Percentiles rank a stretch among this genome's conserved stretches.
Evolutionary conservation across 192 early-diverging fungal species (phyloP).

Genomic region (Coemansia aciculifera): DNA sequence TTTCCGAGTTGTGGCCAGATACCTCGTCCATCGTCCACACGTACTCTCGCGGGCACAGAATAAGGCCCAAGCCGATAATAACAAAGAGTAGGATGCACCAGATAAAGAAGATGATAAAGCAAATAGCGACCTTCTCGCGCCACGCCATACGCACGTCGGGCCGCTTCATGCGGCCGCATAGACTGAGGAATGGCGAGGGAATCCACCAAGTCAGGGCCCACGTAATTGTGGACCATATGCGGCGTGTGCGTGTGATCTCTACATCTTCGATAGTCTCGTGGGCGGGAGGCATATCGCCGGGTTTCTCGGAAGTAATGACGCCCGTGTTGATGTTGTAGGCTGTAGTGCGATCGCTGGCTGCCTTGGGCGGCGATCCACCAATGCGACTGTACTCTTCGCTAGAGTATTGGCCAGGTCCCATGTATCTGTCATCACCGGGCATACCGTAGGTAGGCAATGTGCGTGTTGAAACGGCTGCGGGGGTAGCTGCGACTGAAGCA

Average conservation of each 20-base stretch:
- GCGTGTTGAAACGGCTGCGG: constrained; percentile 22
- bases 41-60: constrained; percentile 71
- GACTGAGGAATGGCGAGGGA: constrained; percentile 28
- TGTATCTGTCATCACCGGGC: neutral
- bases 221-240: constrained; percentile 32
- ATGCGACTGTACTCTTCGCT: constrained; percentile 11
- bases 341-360: constrained; percentile 33
- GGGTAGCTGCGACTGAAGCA: constrained; percentile 1
- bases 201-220: constrained; percentile 41
- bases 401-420: neutral
- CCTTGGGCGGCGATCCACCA: constrained; percentile 17
- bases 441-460: constrained; percentile 28
- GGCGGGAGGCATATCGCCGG: neutral
- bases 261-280: constrained; percentile 48
- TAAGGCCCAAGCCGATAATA: constrained; percentile 75
- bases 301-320: constrained; percentile 16
- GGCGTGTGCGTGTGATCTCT: constrained; percentile 35
- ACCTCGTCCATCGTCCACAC: constrained; percentile 73
- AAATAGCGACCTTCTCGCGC: constrained; percentile 90
- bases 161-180: constrained; percentile 72
- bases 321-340: constrained; percentile 21
- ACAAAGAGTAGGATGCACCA: constrained; percentile 81
- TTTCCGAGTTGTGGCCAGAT: constrained; percentile 48
- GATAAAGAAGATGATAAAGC: constrained; percentile 80
- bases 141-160: constrained; percentile 96